Base-by-base conservation (phyloP, 352 stramenopile genomes). In the Globisporangium parvum region DNA sequence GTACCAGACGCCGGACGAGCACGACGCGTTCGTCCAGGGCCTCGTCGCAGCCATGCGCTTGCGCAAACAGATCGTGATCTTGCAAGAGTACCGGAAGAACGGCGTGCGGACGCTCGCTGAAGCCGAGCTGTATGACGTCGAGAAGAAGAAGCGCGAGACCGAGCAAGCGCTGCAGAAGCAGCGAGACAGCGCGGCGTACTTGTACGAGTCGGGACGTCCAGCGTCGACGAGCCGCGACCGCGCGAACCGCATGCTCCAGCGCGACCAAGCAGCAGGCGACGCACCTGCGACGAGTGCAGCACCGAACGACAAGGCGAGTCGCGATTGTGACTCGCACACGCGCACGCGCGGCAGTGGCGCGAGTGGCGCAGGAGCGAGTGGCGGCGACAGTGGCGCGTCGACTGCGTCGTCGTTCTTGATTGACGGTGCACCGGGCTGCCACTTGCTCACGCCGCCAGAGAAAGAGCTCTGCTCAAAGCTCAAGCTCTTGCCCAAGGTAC, bases 81-180 rank as follows among this genome's bases (percentile, higher is more conserved):
- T 99, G 59, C 93, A 98, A 76, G 94, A 98, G 65, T 98, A 98
- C 71, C 91, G 95, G 44, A 86, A 93, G 47, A 95, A 97, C 49
- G 96, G 96, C 37, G 94, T 98, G 33, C 88, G 77, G 10, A 97
- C 95, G 28, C 75, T 98, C 10, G 90, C 85, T 0, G 95, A 98
- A 70, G 94, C 88, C 5, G 93, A 98, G 68, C 66, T 96, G 45
- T 98, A 98, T 62, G 95, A 98, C 63, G 77, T 88, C 15, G 92
- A 98, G 62, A 98, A 97, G 65, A 87, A 91, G 63, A 96, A 97
- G 57, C 83, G 91, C 1, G 88, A 98, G 54, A 83, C 91, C 31
- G 91, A 98, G 47, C 90, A 93, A 61, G 79, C 80, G 14, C 80
- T 96, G 40, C 80, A 91, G 57, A 93, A 90, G 62, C 82, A 96